phyloP scores from a whole-genome alignment of 2,329 filamentous ascomycete species.

The Dryadomyces quercivorus region DNA sequence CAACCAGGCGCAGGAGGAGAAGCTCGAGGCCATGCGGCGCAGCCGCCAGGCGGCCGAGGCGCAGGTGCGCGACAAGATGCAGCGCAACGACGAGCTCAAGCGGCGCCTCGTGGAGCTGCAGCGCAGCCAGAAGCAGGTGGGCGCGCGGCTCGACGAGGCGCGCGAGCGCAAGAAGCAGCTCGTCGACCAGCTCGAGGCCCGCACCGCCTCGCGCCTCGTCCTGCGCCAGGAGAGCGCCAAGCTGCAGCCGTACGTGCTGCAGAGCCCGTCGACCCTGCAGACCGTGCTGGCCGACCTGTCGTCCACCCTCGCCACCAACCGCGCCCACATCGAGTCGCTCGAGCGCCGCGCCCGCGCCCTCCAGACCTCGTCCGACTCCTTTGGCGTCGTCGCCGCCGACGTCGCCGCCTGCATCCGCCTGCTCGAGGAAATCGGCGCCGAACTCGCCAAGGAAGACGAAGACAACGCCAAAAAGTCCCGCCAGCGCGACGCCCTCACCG shows the following conservation, averaged over 20 bases:
- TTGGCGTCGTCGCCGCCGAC: slow-evolving; percentile 70
- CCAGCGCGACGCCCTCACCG: slow-evolving; percentile 77
- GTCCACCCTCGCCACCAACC: slow-evolving; percentile 65
- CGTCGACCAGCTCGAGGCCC: slow-evolving; percentile 59
- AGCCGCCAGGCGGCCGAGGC: slow-evolving; percentile 72
- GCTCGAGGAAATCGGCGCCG: slow-evolving; percentile 74
- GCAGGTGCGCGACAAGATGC: slow-evolving; percentile 72
- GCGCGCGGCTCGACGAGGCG: slow-evolving; percentile 68
- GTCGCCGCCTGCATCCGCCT: slow-evolving; percentile 81
- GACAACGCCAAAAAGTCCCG: slow-evolving; percentile 67
- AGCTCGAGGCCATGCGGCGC: slow-evolving; percentile 67
- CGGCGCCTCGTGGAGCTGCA: slow-evolving; percentile 68
- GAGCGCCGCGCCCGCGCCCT: slow-evolving; percentile 81
- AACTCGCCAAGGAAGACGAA: slow-evolving; percentile 83
- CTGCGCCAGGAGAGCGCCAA: slow-evolving; percentile 79
- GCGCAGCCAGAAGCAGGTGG: slow-evolving; percentile 70
- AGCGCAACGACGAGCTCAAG: slow-evolving; percentile 79
- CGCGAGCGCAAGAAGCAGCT: slow-evolving; percentile 70
- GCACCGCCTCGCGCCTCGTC: slow-evolving; percentile 55
- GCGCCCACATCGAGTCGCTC: slow-evolving; percentile 72
- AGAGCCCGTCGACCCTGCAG: slow-evolving; percentile 76
- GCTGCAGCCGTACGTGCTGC: slow-evolving; percentile 79
- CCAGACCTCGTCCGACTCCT: slow-evolving; percentile 85
- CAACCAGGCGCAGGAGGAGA: slow-evolving; percentile 76
- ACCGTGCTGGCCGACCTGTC: slow-evolving; percentile 70